These are phyloP conservation scores for Aureoboletus auriporus DNA, from an alignment of 768 basidiomycete species.

Conservation along the genomic window DNA sequence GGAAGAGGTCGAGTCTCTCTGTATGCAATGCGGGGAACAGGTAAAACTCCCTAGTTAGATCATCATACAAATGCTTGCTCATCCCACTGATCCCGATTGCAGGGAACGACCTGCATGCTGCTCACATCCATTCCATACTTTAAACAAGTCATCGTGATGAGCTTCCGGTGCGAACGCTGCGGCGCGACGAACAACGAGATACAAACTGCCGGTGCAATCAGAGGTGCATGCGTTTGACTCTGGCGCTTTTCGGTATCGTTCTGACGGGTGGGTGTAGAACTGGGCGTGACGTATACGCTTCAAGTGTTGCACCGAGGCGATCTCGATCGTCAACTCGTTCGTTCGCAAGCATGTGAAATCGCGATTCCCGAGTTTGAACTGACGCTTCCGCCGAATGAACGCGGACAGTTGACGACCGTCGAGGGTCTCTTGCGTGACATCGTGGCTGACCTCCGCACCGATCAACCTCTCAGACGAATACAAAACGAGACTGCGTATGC, in stretches of 20 bases:
- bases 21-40: constrained; percentile 92
- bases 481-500: constrained; percentile 68
- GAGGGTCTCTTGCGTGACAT: constrained; percentile 89
- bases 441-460: constrained; percentile 69
- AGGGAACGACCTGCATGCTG: constrained; percentile 87
- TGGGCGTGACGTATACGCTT: constrained; percentile 79
- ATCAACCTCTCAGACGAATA: constrained; percentile 80
- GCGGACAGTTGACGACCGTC: constrained; percentile 94
- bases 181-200: constrained; percentile 90
- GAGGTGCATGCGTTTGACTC: constrained; percentile 44
- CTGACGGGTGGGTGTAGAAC: constrained; percentile 45
- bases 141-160: constrained; percentile 92
- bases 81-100: constrained; percentile 23
- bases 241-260: background rate
- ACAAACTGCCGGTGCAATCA: constrained; percentile 82
- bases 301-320: constrained; percentile 71
- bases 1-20: constrained; percentile 85
- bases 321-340: constrained; percentile 90
- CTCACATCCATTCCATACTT: constrained; percentile 95
- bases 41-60: constrained; percentile 39
- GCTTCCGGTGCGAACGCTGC: constrained; percentile 94
- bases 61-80: background rate
- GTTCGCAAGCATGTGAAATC: constrained; percentile 79
- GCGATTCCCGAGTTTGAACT: constrained; percentile 84
- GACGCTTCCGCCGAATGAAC: constrained; percentile 75